phyloP scores from a whole-genome alignment of 257 asterid genomes.

The Pogostemon cablin region DNA sequence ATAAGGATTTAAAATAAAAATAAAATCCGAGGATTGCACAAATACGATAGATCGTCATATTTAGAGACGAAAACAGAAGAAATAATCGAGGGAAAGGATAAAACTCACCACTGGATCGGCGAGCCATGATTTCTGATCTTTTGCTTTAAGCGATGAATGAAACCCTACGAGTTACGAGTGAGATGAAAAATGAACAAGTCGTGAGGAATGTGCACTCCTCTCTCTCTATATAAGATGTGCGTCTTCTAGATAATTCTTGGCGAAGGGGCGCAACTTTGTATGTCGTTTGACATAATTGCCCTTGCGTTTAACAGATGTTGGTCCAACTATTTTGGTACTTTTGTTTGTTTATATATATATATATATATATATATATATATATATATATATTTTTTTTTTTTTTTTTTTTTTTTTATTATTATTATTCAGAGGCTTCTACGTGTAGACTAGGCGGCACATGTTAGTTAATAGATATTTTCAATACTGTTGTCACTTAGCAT shows the following conservation, averaged over 20 bases:
- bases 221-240: too few species aligned
- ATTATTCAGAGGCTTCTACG: too few species aligned
- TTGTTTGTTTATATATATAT: too few species aligned
- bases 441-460: too few species aligned
- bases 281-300: neutral
- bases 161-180: constrained; percentile 28
- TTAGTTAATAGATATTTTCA: too few species aligned
- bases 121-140: constrained; percentile 50
- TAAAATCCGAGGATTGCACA: neutral
- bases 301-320: neutral
- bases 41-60: neutral
- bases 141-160: neutral
- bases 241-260: neutral
- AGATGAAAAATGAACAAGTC: neutral
- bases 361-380: too few species aligned
- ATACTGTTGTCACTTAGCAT: too few species aligned
- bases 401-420: too few species aligned
- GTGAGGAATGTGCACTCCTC: too few species aligned
- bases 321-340: neutral
- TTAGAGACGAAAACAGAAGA: neutral
- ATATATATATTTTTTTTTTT: too few species aligned
- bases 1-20: neutral
- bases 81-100: neutral
- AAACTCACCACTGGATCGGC: constrained; percentile 70
- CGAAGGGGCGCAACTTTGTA: neutral